Conservation (phyloP, 345 rosid species). For the Populus ilicifolia region DNA sequence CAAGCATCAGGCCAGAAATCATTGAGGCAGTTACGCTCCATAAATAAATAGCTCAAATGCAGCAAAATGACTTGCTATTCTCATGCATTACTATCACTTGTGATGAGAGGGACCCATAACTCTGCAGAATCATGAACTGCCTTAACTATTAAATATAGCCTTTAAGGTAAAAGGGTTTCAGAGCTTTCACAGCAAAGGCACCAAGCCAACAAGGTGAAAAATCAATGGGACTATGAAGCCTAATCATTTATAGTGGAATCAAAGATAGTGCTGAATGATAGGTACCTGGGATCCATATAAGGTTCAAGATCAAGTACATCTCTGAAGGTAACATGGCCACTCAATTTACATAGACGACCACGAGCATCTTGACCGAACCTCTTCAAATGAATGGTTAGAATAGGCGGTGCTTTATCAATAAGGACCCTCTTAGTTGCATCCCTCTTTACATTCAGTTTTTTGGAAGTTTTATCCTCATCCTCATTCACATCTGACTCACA, state of each 20-base stretch:
- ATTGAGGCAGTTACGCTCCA: background rate
- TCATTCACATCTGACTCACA: slow-evolving; percentile 40
- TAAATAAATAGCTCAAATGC: background rate
- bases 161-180: background rate
- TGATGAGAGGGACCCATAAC: too few relatives aligned
- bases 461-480: slow-evolving; percentile 38
- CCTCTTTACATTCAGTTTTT: slow-evolving; percentile 63
- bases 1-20: background rate
- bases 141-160: background rate
- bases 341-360: slow-evolving; percentile 88
- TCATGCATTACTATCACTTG: background rate
- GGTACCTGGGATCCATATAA: slow-evolving; percentile 80
- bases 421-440: slow-evolving; percentile 86
- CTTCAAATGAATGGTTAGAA: slow-evolving; percentile 83
- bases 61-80: background rate
- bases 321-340: slow-evolving; percentile 76
- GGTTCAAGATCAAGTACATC: slow-evolving; percentile 69
- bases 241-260: background rate
- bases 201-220: background rate
- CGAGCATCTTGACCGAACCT: slow-evolving; percentile 94
- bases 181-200: background rate
- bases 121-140: too few relatives aligned
- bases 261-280: background rate
- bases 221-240: background rate
- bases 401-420: slow-evolving; percentile 70